Base-by-base conservation (phyloP, 2,329 filamentous ascomycete species). In the Cladophialophora carrionii region DNA sequence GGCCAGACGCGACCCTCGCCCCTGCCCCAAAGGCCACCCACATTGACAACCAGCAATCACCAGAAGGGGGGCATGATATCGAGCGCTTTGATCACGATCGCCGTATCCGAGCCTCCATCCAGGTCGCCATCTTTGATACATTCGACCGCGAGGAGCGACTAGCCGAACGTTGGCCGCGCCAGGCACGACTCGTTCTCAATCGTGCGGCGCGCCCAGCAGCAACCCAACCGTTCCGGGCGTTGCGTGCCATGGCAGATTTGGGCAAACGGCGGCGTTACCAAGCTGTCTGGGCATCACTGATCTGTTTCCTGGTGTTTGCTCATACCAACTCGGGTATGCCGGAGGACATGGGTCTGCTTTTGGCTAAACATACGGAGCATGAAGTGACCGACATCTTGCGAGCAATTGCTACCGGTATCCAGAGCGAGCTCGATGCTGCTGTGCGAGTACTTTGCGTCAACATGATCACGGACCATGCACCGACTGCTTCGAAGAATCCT, bases 401-500 rank as follows among this genome's bases (percentile, higher is more conserved):
- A 22, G 46, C 20, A 22, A 51, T 51, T 26, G 24, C 24, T 9
- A n/a, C 20, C 46, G 46, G 46, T 4, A 51, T 51, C 46, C 20
- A 22, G 20, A 26, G 9, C 12, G 46, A 51, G 20, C 20, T 22
- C 4, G 46, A 51, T 22, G 46, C 20, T 17, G 46, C 46, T 26
- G 46, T 51, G 46, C 20, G 20, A 9, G 20, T 26, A 24, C 46
- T 51, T 8, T 51, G 46, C 46, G 46, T 22, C 20, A 51, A 51
- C 24, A 26, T 51, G 46, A 9, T 51, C 20, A 51, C 8, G 46
- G 46, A 26, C 4, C 20, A 22, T 12, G 46, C 24, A 12, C 20
- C 46, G 12, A 51, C 46, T 24, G 46, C 46, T 51, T 51, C 46
- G 20, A 26, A 26, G 24, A 51, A 51, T 17, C 46, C 46, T 51